Evolutionary conservation across 148 eudicot species (phyloP), one percentile per base, ranked within the genome.

Genomic region (Fallopia convolvulus): DNA sequence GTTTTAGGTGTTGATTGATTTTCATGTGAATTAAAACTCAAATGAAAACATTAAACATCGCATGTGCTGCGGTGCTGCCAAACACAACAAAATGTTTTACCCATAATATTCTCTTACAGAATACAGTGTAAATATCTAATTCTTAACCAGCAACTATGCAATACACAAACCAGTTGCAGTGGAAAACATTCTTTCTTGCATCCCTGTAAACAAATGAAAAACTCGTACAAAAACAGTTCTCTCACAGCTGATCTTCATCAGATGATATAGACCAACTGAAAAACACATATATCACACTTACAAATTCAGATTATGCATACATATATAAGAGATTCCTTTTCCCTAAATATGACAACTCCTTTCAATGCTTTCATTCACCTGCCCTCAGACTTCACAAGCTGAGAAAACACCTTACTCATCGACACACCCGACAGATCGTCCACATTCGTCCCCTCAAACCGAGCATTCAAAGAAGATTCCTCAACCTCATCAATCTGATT

Each of bases 351-450:
- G 60, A 26, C 5, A 36, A 17, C 9, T 39, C 6, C 44, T 15
- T 39, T 36, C 72, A 17, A 3, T 17, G 1, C 44, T 15, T 39
- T 36, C 72, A 15, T 68, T 76, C 55, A 76, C 53, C 78, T 60
- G 47, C 72, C 72, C 56, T 76, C 78, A 13, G 78, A 76, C 41
- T 76, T 76, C 78, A 76, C 78, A 6, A 76, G 72, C 78, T 76
- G 78, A 14, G 78, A 76, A 71, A 76, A 76, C 14, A 76, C 72
- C 55, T 44, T 60, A 23, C 78, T 61, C 78, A 76, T 76, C 4
- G 78, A 76, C 2, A 63, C 40, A n/a, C 78, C 78, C 21, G 78
- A 76, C 26, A 76, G 39, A 63, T 76, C 78, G 20, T 44, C 72
- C 46, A 76, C 53, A 44, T 60, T 33, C n/a, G 72, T 26, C 13